These are phyloP conservation scores for Cercospora sojina DNA, from an alignment of 2,329 filamentous ascomycete genomes.

Conservation along the genomic window DNA sequence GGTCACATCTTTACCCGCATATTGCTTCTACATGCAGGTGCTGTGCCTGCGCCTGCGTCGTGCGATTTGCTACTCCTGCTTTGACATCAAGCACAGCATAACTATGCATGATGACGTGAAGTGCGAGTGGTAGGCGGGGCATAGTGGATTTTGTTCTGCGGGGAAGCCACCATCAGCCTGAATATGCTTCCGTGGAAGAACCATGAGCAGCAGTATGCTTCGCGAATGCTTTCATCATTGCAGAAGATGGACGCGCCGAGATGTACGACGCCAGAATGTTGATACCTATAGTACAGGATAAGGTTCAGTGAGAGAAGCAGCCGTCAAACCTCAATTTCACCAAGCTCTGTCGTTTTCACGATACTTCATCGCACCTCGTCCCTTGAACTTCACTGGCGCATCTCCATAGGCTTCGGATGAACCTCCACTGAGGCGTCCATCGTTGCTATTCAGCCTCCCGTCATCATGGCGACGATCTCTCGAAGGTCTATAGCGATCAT, in stretches of 20 bases:
- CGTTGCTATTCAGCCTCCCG: conserved; percentile 41
- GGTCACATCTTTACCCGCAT: neutral
- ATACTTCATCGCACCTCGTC: conserved; percentile 44
- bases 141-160: neutral
- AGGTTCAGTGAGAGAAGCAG: neutral
- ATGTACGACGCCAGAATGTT: neutral
- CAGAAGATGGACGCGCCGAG: neutral
- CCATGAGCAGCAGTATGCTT: neutral
- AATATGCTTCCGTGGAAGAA: neutral
- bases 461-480: conserved; percentile 25
- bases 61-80: neutral
- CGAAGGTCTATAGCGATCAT: conserved; percentile 32
- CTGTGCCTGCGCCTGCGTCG: neutral
- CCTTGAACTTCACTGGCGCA: conserved; percentile 42
- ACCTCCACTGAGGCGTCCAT: conserved; percentile 26
- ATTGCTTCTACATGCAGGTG: neutral
- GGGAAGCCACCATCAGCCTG: neutral
- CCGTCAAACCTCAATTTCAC: conserved; percentile 8
- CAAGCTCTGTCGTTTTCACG: conserved; percentile 33
- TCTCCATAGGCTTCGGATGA: conserved; percentile 31
- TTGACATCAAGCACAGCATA: neutral
- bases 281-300: neutral
- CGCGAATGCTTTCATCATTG: neutral
- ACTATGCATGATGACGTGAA: conserved; percentile 5
- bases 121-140: neutral